phyloP scores from a whole-genome alignment of 2,329 filamentous ascomycete genomes.

The Ophiostoma novo-ulmi region DNA sequence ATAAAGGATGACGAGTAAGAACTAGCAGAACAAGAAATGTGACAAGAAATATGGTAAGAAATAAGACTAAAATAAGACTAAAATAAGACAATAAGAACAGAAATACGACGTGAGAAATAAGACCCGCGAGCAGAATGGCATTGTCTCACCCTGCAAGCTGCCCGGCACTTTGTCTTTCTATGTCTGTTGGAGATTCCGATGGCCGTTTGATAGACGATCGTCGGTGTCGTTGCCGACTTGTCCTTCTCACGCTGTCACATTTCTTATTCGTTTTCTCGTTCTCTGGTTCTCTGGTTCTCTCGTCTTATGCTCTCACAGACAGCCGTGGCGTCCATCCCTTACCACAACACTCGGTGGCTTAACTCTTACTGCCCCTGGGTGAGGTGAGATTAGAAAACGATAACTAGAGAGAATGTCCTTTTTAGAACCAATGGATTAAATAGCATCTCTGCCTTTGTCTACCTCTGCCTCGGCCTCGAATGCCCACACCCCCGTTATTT shows the following conservation, averaged over 20 bases:
- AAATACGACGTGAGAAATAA: background rate
- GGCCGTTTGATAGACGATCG: background rate
- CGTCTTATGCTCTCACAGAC: background rate
- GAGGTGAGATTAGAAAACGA: background rate
- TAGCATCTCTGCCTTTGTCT: background rate
- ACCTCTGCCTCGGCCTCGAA: background rate
- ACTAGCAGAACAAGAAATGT: background rate
- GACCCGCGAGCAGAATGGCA: background rate
- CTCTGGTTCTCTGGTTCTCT: background rate
- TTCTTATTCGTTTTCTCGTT: background rate
- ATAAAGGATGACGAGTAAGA: background rate
- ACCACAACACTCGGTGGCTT: background rate
- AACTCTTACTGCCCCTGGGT: background rate
- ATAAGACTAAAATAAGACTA: too few species aligned
- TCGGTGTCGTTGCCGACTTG: background rate
- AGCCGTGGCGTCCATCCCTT: background rate
- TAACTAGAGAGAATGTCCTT: background rate
- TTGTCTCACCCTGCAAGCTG: constrained; percentile 1
- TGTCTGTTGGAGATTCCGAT: background rate
- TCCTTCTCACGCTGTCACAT: too few species aligned
- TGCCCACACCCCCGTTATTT: background rate
- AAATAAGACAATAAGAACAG: background rate
- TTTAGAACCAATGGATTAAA: background rate
- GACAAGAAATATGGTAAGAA: background rate
- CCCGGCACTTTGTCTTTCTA: background rate